A percentile compares a stretch with the other conserved stretches of the same genome.
These are phyloP conservation scores for Mycogone perniciosa DNA, from an alignment of 2,329 filamentous ascomycete genomes.

Conservation along the genomic window DNA sequence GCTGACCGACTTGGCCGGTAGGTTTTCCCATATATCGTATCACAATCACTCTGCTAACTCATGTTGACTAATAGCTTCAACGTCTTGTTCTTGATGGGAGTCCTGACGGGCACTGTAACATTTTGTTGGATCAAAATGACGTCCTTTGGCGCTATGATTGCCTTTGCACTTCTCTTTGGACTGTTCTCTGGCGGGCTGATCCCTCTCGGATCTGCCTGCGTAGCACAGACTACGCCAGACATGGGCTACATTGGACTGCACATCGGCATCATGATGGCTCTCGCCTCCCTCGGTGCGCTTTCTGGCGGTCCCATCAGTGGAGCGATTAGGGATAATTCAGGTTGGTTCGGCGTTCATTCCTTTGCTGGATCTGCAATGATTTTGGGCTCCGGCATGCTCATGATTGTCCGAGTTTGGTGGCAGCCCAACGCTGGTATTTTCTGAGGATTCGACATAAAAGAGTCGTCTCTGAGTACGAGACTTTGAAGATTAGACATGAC, in stretches of 20 bases:
- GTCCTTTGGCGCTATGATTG: slow-evolving; percentile 14
- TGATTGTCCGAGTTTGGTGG: slow-evolving; percentile 13
- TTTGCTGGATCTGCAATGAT: slow-evolving; percentile 16
- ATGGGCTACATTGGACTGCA: slow-evolving; percentile 25
- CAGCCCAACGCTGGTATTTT: slow-evolving; percentile 10
- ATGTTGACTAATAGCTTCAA: slow-evolving; percentile 32
- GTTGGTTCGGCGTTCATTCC: slow-evolving; percentile 12
- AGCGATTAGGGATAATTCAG: slow-evolving; percentile 12
- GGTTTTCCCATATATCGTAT: not conserved
- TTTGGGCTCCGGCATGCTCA: slow-evolving; percentile 13
- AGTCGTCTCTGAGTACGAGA: too few species aligned
- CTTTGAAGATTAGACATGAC: slow-evolving; percentile 4
- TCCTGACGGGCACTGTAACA: slow-evolving; percentile 22
- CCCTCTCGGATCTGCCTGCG: slow-evolving; percentile 27
- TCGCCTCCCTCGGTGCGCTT: slow-evolving; percentile 22
- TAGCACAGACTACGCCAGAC: slow-evolving; percentile 25
- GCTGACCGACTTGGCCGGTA: slow-evolving; percentile 43
- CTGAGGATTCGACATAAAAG: slow-evolving; percentile 7
- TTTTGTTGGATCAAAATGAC: slow-evolving; percentile 25
- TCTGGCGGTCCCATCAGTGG: slow-evolving; percentile 20
- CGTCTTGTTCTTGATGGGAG: slow-evolving; percentile 22
- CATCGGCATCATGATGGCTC: slow-evolving; percentile 27
- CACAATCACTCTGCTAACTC: not conserved
- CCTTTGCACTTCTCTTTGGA: slow-evolving; percentile 23
- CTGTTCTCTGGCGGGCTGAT: slow-evolving; percentile 28